Conservation (phyloP, 2,329 filamentous ascomycete genomes). For the Pseudogymnoascus sp. region DNA sequence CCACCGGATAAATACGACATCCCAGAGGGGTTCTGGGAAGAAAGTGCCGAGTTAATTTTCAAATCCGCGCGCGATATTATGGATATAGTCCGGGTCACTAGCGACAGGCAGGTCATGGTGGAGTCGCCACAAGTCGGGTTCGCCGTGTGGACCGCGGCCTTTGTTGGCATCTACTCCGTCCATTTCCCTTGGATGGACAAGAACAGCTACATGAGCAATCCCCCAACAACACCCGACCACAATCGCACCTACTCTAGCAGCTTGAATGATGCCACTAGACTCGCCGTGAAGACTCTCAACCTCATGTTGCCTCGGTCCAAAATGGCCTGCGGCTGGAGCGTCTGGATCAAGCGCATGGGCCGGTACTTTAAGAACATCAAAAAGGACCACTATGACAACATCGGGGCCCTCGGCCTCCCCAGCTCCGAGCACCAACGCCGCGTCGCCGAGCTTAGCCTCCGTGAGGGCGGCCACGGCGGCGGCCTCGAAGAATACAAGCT, state of each 20-base stretch:
- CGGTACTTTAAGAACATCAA: conserved; percentile 44
- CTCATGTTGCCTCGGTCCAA: conserved; percentile 44
- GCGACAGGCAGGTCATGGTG: conserved; percentile 37
- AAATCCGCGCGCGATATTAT: conserved; percentile 54
- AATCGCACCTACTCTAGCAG: conserved; percentile 6
- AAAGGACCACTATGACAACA: conserved; percentile 30
- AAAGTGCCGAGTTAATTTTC: conserved; percentile 54
- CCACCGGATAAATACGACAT: conserved; percentile 36
- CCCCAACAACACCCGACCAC: conserved; percentile 24
- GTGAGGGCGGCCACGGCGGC: conserved; percentile 37
- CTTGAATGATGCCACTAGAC: conserved; percentile 30
- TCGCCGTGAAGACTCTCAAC: conserved; percentile 41
- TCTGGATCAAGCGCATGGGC: conserved; percentile 44
- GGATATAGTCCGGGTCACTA: conserved; percentile 52
- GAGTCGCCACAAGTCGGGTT: conserved; percentile 62
- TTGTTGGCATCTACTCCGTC: conserved; percentile 56
- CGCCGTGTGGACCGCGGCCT: conserved; percentile 57
- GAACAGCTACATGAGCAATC: conserved; percentile 40
- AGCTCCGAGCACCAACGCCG: conserved; percentile 20
- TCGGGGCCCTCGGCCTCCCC: conserved; percentile 1
- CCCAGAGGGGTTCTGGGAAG: conserved; percentile 51
- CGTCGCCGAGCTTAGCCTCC: conserved; percentile 29
- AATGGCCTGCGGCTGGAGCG: conserved; percentile 49
- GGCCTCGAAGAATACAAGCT: conserved; percentile 47
- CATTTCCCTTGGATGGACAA: conserved; percentile 63